A percentile compares a stretch with the other conserved stretches of the same genome.
Conservation (phyloP, 331 rosid species). For the Malus hybrid region DNA sequence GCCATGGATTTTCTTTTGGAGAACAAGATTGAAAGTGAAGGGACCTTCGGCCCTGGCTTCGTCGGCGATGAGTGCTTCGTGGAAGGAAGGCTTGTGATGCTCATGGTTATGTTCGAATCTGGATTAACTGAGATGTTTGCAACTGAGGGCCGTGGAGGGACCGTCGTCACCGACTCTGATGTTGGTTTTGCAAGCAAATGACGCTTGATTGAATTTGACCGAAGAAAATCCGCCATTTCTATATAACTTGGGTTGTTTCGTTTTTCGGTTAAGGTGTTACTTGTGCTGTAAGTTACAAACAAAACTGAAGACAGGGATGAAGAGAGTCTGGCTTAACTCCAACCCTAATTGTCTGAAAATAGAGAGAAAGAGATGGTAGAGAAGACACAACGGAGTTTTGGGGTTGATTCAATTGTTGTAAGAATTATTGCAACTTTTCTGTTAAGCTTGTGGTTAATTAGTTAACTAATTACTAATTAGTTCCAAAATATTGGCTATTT, state of each 20-base stretch:
- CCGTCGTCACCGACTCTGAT: neutral
- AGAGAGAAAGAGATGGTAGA: neutral
- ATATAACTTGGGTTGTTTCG: neutral
- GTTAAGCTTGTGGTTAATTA: neutral
- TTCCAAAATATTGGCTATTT: neutral
- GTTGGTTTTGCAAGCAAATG: neutral
- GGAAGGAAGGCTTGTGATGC: neutral
- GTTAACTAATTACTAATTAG: neutral
- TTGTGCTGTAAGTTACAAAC: too few species aligned
- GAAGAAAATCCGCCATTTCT: neutral
- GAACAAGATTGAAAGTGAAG: constrained; percentile 29
- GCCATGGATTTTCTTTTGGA: constrained; percentile 43
- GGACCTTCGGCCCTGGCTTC: constrained; percentile 30
- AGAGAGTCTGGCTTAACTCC: neutral
- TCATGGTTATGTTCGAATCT: neutral
- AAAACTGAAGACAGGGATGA: neutral
- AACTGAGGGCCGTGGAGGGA: constrained; percentile 2
- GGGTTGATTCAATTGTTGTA: neutral
- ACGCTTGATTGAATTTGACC: neutral
- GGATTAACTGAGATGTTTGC: neutral
- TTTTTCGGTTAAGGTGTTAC: too few species aligned
- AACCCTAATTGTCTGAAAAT: constrained; percentile 4
- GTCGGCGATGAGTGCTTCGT: constrained; percentile 1
- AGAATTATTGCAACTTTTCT: neutral
- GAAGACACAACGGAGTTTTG: neutral